A percentile compares a stretch with the other conserved stretches of the same genome.
phyloP scores from a whole-genome alignment of 2,329 filamentous ascomycete species.

The Diatrype stigma region DNA sequence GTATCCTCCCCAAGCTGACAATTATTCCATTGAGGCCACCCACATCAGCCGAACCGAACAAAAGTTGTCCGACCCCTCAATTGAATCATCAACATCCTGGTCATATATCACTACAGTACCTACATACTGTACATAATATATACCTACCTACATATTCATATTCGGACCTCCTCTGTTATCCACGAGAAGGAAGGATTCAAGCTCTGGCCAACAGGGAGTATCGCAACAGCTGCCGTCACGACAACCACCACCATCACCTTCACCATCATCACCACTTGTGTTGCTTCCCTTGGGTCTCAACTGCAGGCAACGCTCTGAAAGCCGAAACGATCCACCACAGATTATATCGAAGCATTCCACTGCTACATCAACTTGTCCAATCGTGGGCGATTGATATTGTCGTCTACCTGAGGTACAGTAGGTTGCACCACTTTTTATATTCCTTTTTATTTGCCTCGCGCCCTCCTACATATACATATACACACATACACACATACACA shows the following conservation, averaged over 20 bases:
- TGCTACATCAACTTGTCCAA: not conserved
- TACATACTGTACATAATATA: too few species aligned
- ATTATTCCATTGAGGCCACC: not conserved
- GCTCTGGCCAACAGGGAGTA: not conserved
- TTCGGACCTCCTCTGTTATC: not conserved
- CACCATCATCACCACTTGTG: too few species aligned
- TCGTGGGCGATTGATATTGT: not conserved
- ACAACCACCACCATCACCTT: not conserved
- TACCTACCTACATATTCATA: slow-evolving; percentile 6
- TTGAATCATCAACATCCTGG: not conserved
- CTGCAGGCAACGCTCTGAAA: not conserved
- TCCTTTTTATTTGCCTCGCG: not conserved
- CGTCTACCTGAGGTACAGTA: not conserved
- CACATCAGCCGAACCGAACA: not conserved
- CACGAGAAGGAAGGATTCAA: not conserved
- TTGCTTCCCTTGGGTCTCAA: not conserved
- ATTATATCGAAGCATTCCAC: not conserved
- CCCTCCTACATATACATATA: not conserved
- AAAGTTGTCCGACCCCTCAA: not conserved
- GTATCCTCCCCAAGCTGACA: too few species aligned
- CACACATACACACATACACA: not conserved
- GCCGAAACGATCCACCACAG: not conserved
- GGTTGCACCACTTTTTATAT: slow-evolving; percentile 1
- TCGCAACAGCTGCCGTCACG: not conserved
- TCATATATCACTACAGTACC: slow-evolving; percentile 1